Evolutionary conservation across 306 rosid species (phyloP), one percentile per base, ranked within the genome.

Genomic region (Castanopsis chinensis): DNA sequence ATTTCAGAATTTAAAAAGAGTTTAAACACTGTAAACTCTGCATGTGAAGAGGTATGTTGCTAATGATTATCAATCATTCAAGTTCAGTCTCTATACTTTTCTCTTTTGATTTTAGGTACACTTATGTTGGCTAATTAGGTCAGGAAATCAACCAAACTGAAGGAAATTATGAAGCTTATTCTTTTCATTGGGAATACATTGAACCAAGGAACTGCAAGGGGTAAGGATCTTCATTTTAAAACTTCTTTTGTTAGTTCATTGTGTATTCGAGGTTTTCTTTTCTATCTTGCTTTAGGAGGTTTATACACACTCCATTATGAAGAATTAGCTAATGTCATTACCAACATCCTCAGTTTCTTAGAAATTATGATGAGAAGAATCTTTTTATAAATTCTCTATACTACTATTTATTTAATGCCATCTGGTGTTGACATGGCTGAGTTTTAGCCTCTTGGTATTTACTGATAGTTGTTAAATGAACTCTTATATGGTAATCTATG

Each of bases 151-250:
- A 73, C 60, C 79, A 93, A 93, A 81, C 80, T 96, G 83, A 96
- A 93, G 92, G 98, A 93, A 57, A 88, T 96, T 69, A 83, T 93
- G 98, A 88, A 87, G 87, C 91, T 87, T 82, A 96, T 96, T 80
- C 96, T 96, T 35, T 91, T 81, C 79, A 86, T 96, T 85, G 99
- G 99, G 60, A 96, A 96, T 77, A 91, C 96, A 72, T 83, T 96
- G 84, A 96, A 96, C 86, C 94, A 96, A 86, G 99, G 99, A 88
- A 96, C 98, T 49, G 98, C 98, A 23, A 96, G 99, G 89, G 99
- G 99, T 90, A 84, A 82, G 92, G 80, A 12, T 76, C 54, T 57
- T 43, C 19, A 18, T 54, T 33, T 3, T 68, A 75, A 82, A 27
- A 45, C 10, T 35, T 77, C 33, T 59, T 35, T 61, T 59, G 58